Percentiles rank a stretch among this genome's conserved stretches.
Conservation (phyloP, 2,329 filamentous ascomycete species). For the Fusarium succisae region DNA sequence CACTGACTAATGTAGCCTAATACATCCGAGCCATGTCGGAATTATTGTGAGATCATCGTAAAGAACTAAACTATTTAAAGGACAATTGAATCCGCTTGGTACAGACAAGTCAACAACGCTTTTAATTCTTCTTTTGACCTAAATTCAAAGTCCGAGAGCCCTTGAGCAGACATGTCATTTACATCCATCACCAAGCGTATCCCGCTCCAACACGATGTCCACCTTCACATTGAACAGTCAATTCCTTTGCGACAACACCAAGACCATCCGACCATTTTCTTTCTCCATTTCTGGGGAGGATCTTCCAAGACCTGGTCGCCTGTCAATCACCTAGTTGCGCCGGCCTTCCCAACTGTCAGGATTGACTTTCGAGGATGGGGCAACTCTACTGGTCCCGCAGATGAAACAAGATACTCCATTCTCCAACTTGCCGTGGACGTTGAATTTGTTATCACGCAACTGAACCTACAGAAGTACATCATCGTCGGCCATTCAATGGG, state of each 20-base stretch:
- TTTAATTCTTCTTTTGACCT: background rate
- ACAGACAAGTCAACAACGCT: accelerated
- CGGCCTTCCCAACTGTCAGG: background rate
- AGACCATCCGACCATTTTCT: accelerated
- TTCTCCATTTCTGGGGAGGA: background rate
- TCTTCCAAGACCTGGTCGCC: background rate
- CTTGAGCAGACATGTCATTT: background rate
- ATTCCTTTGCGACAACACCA: accelerated
- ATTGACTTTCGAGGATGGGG: background rate
- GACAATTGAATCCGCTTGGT: accelerated
- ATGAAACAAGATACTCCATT: background rate
- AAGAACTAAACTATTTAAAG: accelerated
- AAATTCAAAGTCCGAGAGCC: accelerated
- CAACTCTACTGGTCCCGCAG: accelerated
- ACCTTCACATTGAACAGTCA: accelerated
- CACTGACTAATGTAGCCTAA: accelerated
- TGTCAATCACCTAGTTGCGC: background rate
- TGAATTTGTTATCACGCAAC: accelerated
- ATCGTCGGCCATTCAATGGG: background rate
- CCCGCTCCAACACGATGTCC: background rate
- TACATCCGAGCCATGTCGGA: background rate
- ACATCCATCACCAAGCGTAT: background rate
- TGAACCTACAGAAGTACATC: background rate
- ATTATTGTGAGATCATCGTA: accelerated
- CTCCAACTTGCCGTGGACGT: background rate